phyloP scores from a whole-genome alignment of 805 yeast genomes.

The Hyphopichia homilentoma region DNA sequence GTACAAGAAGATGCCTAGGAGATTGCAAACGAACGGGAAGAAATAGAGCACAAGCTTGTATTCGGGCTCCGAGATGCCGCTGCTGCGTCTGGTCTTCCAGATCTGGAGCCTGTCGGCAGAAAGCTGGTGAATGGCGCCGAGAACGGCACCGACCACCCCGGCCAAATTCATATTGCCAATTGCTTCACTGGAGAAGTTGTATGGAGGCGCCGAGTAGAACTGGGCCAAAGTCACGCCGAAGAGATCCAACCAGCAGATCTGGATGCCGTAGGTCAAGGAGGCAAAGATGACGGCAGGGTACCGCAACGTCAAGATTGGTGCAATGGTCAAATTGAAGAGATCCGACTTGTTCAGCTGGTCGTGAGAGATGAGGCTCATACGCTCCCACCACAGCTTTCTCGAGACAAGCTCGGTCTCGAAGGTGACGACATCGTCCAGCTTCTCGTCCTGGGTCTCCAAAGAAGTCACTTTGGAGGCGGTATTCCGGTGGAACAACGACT shows the following conservation, averaged over 20 bases:
- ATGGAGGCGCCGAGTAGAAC: conserved; percentile 45
- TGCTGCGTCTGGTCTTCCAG: conserved; percentile 3
- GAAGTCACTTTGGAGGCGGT: neutral
- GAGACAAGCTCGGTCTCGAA: neutral
- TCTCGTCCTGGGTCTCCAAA: neutral
- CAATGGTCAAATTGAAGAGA: neutral
- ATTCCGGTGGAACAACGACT: conserved; percentile 11
- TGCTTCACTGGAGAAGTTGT: conserved; percentile 40
- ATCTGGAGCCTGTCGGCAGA: conserved; percentile 1
- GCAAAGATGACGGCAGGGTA: conserved; percentile 52
- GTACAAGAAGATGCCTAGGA: neutral
- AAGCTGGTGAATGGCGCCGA: conserved; percentile 4
- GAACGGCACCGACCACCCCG: conserved; percentile 3
- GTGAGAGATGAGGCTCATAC: neutral
- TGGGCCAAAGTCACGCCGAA: conserved; percentile 46
- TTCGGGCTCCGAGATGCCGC: conserved; percentile 7
- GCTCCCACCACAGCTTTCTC: neutral
- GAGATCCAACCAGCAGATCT: conserved; percentile 44
- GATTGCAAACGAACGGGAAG: neutral
- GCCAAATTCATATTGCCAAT: conserved; percentile 4
- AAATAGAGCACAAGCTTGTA: neutral
- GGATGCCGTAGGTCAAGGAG: conserved; percentile 52
- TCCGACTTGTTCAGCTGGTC: neutral
- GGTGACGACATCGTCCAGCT: neutral
- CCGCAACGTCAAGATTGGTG: conserved; percentile 4